Evolutionary conservation across 2,329 filamentous ascomycete species (phyloP).

Genomic region (Arthrobotrys iridis): DNA sequence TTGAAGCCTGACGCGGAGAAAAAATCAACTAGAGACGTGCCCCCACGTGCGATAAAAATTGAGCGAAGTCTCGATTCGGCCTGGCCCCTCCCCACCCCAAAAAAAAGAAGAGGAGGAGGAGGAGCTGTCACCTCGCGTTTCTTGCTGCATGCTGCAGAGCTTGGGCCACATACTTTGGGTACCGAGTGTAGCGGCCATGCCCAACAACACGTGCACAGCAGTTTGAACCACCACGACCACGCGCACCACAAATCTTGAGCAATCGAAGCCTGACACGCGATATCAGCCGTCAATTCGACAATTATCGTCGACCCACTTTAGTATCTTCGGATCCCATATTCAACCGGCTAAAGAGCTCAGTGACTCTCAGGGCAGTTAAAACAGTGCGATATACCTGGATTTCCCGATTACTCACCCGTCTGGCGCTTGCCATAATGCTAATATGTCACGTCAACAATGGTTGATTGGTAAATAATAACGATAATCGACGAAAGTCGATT

Average conservation of each 20-base stretch:
- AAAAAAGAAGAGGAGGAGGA: background rate
- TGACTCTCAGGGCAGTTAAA: background rate
- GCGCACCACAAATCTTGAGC: background rate
- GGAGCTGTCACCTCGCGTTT: background rate
- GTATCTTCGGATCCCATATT: background rate
- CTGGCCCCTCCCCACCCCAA: no score
- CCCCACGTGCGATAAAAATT: no score
- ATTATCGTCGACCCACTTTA: background rate
- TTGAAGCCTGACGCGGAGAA: no score
- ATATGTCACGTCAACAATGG: background rate
- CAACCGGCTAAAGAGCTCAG: background rate
- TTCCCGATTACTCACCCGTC: slow-evolving; percentile 2
- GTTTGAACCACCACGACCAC: background rate
- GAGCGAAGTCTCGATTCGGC: no score
- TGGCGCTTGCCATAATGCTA: background rate
- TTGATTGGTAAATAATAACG: background rate
- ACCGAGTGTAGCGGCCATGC: no score
- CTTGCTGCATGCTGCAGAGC: background rate
- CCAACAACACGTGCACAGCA: slow-evolving; percentile 2
- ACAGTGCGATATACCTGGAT: background rate
- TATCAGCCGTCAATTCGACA: slow-evolving; percentile 1
- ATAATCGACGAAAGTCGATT: background rate
- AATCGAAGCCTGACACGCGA: slow-evolving; percentile 5
- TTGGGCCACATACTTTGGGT: background rate
- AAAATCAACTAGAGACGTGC: no score